A percentile compares a stretch with the other conserved stretches of the same genome.
phyloP scores from a whole-genome alignment of 129 eudicot genomes.

The Escallonia rubra region DNA sequence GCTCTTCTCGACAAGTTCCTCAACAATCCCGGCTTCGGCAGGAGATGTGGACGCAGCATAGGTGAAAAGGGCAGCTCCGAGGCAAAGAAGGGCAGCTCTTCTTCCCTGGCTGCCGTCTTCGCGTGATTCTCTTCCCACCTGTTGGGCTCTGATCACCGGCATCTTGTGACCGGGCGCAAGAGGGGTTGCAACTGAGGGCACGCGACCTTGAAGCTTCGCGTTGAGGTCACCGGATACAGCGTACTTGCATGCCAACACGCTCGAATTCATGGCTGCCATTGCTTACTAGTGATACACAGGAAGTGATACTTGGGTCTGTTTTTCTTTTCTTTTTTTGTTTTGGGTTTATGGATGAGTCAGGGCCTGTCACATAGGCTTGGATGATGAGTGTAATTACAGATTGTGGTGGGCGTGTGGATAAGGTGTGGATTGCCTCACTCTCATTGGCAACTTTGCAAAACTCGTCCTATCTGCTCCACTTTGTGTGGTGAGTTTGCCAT shows the following conservation, averaged over 20 bases:
- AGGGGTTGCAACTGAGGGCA: constrained; percentile 29
- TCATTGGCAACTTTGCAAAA: constrained; percentile 51
- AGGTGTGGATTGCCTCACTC: constrained; percentile 88
- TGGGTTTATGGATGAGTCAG: constrained; percentile 15
- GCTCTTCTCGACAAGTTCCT: constrained; percentile 80
- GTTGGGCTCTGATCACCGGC: constrained; percentile 71
- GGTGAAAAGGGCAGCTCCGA: constrained; percentile 80
- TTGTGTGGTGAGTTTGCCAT: neutral
- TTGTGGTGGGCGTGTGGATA: constrained; percentile 97
- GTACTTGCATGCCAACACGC: constrained; percentile 81
- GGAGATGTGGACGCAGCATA: constrained; percentile 41
- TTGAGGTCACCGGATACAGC: constrained; percentile 54
- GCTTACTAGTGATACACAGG: neutral
- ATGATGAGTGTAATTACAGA: constrained; percentile 21
- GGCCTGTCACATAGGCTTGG: neutral
- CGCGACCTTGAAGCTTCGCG: constrained; percentile 37
- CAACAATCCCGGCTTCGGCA: constrained; percentile 80
- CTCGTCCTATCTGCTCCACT: neutral
- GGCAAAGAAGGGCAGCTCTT: constrained; percentile 68
- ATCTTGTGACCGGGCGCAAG: constrained; percentile 27
- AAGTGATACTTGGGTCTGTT: neutral
- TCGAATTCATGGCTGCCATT: constrained; percentile 85
- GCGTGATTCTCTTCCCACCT: constrained; percentile 14
- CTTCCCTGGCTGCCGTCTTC: constrained; percentile 43
- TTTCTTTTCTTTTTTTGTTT: constrained; percentile 7